Evolutionary conservation across 2,329 filamentous ascomycete species (phyloP).

Genomic region (Drechslera avenae): DNA sequence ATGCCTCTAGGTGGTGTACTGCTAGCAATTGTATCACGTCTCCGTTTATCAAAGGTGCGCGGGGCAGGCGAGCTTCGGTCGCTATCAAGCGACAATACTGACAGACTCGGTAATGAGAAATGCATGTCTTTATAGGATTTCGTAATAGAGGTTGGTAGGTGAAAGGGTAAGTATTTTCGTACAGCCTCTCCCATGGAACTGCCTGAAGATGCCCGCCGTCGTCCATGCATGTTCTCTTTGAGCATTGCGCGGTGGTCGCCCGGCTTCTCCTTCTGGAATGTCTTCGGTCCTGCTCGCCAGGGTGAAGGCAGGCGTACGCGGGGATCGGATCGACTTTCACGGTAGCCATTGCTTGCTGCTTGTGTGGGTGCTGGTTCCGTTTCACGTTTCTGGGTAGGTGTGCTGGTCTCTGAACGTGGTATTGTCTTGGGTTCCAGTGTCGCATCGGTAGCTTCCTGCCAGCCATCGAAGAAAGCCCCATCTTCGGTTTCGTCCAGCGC

Average conservation of each 20-base stretch:
- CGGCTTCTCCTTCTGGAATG: constrained; percentile 37
- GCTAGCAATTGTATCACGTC: constrained; percentile 24
- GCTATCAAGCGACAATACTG: constrained; percentile 33
- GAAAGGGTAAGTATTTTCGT: constrained; percentile 47
- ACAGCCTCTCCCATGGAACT: constrained; percentile 39
- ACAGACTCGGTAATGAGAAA: constrained; percentile 45
- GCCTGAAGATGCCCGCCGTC: constrained; percentile 49
- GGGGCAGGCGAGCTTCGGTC: constrained; percentile 5
- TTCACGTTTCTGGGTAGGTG: background rate
- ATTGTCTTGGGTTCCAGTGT: background rate
- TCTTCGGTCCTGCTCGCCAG: constrained; percentile 50
- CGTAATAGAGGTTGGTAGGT: constrained; percentile 42
- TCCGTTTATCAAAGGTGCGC: constrained; percentile 15
- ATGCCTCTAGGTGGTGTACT: constrained; percentile 11
- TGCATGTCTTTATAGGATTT: constrained; percentile 45
- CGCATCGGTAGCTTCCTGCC: constrained; percentile 31
- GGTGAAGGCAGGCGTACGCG: constrained; percentile 51
- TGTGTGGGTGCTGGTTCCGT: background rate
- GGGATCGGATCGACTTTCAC: constrained; percentile 16
- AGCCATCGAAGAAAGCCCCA: constrained; percentile 56
- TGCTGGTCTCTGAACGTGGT: background rate
- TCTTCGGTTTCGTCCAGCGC: constrained; percentile 55
- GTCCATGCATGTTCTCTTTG: constrained; percentile 47
- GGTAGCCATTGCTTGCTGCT: constrained; percentile 10
- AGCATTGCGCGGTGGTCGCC: constrained; percentile 47